Conservation (phyloP, 75 land plant genomes). For the Sequoia sempervirens region DNA sequence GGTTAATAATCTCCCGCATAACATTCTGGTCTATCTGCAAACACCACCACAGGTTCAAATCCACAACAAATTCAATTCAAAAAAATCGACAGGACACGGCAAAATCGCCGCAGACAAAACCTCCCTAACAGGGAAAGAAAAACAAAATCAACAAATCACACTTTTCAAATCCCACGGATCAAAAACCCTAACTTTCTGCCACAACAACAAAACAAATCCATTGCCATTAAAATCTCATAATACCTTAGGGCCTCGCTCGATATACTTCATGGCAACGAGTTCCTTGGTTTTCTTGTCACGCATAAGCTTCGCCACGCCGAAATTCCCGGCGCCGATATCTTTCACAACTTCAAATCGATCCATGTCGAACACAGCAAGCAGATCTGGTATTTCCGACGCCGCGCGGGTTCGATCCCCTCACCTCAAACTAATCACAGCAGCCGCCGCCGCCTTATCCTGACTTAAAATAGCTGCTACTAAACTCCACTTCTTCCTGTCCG, state of each 20-base stretch:
- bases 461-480: no score
- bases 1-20: conserved; percentile 66
- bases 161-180: background rate
- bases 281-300: conserved; percentile 55
- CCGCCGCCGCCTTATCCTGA: background rate
- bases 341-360: conserved; percentile 39
- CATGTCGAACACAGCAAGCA: background rate
- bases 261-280: conserved; percentile 63
- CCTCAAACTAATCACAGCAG: background rate
- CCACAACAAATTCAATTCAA: background rate
- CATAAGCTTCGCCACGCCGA: conserved; percentile 46
- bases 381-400: background rate
- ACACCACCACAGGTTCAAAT: background rate
- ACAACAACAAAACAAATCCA: background rate
- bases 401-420: background rate
- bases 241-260: conserved; percentile 60
- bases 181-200: background rate
- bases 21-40: conserved; percentile 70
- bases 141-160: background rate
- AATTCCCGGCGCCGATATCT: conserved; percentile 51
- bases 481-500: no score
- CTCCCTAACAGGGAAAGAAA: background rate
- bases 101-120: no score
- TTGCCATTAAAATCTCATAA: no score
- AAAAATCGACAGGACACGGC: no score